Percentiles rank a stretch among this genome's conserved stretches.
Conservation (phyloP, 164 flowering plant species). For the Pachysandra terminalis region DNA sequence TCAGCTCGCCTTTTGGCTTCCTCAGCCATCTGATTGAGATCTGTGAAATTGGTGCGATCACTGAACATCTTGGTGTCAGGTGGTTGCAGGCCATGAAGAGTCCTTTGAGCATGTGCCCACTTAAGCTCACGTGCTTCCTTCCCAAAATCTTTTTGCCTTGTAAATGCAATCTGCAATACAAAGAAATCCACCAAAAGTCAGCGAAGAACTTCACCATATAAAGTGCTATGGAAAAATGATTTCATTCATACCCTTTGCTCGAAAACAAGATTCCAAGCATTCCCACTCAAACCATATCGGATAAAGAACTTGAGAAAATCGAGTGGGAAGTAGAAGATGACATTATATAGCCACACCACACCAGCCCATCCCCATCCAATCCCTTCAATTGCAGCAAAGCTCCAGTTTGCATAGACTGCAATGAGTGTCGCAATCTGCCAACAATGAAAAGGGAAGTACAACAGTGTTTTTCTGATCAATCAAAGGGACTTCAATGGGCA, state of each 20-base stretch:
- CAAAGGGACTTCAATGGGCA: background rate
- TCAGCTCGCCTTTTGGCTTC: conserved; percentile 97
- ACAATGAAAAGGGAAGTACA: background rate
- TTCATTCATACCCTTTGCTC: conserved; percentile 69
- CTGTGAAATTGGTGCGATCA: conserved; percentile 59
- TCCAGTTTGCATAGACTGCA: conserved; percentile 90
- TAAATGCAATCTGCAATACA: conserved; percentile 76
- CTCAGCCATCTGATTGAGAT: conserved; percentile 93
- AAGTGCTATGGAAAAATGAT: background rate
- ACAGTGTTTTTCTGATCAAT: background rate
- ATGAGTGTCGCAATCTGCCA: conserved; percentile 76
- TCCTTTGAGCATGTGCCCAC: conserved; percentile 95
- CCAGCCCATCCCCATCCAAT: conserved; percentile 99
- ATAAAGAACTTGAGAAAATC: conserved; percentile 69
- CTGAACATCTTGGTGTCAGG: conserved; percentile 76
- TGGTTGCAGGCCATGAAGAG: conserved; percentile 80
- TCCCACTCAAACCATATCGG: conserved; percentile 73
- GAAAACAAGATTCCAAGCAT: conserved; percentile 86
- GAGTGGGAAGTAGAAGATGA: conserved; percentile 74
- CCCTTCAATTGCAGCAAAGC: conserved; percentile 85
- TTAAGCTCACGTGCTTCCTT: conserved; percentile 84
- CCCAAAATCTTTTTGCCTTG: conserved; percentile 84
- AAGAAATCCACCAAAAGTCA: background rate
- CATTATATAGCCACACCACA: conserved; percentile 78
- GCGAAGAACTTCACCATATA: background rate